These are phyloP conservation scores for Phytophthora sp. DNA, from an alignment of 352 stramenopile species.

Conservation along the genomic window DNA sequence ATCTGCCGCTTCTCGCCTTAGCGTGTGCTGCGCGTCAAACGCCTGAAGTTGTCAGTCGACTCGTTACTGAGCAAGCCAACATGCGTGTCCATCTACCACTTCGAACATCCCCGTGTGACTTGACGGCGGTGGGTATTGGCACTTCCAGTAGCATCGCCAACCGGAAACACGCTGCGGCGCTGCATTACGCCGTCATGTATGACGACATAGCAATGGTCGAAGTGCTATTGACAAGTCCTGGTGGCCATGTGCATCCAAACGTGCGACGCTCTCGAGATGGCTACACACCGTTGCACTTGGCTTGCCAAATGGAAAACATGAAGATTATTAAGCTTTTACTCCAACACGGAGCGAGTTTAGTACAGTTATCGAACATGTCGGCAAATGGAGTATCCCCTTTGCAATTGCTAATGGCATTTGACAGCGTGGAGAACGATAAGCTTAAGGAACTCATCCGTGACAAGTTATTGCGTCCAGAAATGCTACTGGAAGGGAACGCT, in stretches of 20 bases:
- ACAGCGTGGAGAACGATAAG: constrained; percentile 51
- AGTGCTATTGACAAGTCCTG: constrained; percentile 37
- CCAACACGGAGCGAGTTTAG: constrained; percentile 53
- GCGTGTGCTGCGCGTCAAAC: constrained; percentile 58
- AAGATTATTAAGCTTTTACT: constrained; percentile 56
- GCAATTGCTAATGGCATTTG: constrained; percentile 58
- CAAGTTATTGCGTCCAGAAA: constrained; percentile 47
- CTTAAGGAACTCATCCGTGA: constrained; percentile 50
- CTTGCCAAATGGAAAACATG: constrained; percentile 60
- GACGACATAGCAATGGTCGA: constrained; percentile 51
- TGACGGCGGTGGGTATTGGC: constrained; percentile 15
- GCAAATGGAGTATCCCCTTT: constrained; percentile 53
- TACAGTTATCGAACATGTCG: constrained; percentile 53
- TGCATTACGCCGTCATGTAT: constrained; percentile 76
- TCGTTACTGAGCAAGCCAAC: constrained; percentile 61
- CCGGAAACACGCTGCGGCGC: constrained; percentile 55
- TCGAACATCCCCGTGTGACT: constrained; percentile 33
- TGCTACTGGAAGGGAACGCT: constrained; percentile 48
- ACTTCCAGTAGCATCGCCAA: constrained; percentile 31
- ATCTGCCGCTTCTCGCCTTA: constrained; percentile 60
- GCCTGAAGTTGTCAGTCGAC: constrained; percentile 42
- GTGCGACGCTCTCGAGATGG: constrained; percentile 64
- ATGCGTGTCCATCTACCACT: constrained; percentile 68
- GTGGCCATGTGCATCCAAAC: constrained; percentile 55
- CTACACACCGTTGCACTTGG: constrained; percentile 73